Evolutionary conservation across 805 yeast species (phyloP).

Genomic region (Spathaspora arborariae): DNA sequence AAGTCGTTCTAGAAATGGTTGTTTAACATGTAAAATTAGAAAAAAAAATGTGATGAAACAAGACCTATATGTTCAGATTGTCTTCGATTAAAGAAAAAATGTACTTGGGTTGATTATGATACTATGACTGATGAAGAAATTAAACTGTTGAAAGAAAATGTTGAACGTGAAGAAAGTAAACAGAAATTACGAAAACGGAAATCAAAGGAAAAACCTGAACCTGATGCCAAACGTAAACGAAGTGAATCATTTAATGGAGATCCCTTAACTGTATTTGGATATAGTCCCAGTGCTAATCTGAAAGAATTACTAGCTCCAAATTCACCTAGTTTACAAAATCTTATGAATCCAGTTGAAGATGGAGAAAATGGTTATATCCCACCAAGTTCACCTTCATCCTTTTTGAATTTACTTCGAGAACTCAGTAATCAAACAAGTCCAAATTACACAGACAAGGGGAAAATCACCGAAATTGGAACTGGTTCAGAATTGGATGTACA

Average conservation of each 20-base stretch:
- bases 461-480: conserved; percentile 4
- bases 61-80: conserved; percentile 53
- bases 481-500: neutral
- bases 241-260: conserved; percentile 1
- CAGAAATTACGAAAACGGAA: conserved; percentile 42
- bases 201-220: conserved; percentile 7
- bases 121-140: conserved; percentile 40
- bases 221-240: neutral
- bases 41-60: conserved; percentile 54
- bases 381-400: conserved; percentile 19
- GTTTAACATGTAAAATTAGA: conserved; percentile 64
- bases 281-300: conserved; percentile 7
- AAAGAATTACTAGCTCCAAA: neutral
- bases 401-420: conserved; percentile 23
- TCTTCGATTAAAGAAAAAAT: conserved; percentile 39
- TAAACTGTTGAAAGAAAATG: conserved; percentile 28
- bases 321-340: conserved; percentile 9
- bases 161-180: conserved; percentile 35
- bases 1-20: conserved; percentile 53
- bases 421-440: conserved; percentile 8
- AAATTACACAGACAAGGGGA: neutral
- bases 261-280: conserved; percentile 5
- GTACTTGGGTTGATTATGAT: conserved; percentile 44
- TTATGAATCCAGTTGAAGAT: conserved; percentile 9
- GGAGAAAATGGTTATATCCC: neutral